These are phyloP conservation scores for Platismatia glauca DNA, from an alignment of 495 filamentous ascomycete genomes.

Conservation along the genomic window DNA sequence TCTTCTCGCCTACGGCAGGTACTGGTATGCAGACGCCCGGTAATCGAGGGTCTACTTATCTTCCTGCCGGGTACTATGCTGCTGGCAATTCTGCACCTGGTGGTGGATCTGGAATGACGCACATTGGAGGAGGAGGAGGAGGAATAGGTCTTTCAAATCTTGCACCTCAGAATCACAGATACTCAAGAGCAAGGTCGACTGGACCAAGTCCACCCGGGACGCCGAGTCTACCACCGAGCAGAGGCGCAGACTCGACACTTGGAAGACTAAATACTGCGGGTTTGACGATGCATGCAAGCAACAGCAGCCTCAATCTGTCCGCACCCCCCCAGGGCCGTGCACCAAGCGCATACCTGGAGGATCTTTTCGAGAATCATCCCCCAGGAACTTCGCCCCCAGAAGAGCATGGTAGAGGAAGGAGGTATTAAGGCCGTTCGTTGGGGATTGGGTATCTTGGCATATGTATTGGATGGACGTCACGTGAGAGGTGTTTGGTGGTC, in stretches of 20 bases:
- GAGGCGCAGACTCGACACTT: conserved; percentile 30
- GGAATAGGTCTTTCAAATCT: conserved; percentile 43
- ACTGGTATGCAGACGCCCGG: conserved; percentile 35
- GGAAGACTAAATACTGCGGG: conserved; percentile 29
- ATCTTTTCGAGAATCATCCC: conserved; percentile 68
- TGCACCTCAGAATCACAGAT: conserved; percentile 43
- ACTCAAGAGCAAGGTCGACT: conserved; percentile 35
- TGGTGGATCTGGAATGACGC: conserved; percentile 33
- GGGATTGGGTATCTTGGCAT: not conserved
- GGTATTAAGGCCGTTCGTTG: not conserved
- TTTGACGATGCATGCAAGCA: conserved; percentile 45
- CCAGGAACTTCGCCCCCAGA: conserved; percentile 20
- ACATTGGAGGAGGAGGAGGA: conserved; percentile 38
- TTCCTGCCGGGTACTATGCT: conserved; percentile 90
- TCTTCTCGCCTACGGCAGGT: conserved; percentile 89
- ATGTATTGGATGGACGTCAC: not conserved
- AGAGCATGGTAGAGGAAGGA: conserved; percentile 19
- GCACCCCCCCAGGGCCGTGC: conserved; percentile 62
- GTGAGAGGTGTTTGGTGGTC: not conserved
- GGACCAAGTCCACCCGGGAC: conserved; percentile 60
- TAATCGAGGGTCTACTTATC: conserved; percentile 59
- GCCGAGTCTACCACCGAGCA: conserved; percentile 44
- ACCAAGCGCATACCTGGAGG: conserved; percentile 87
- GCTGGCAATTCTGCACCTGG: conserved; percentile 49
- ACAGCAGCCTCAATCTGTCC: conserved; percentile 60